Percentiles rank a stretch among this genome's conserved stretches.
Evolutionary conservation across 2,329 filamentous ascomycete genomes (phyloP).

Genomic region (Diplodia mutila): DNA sequence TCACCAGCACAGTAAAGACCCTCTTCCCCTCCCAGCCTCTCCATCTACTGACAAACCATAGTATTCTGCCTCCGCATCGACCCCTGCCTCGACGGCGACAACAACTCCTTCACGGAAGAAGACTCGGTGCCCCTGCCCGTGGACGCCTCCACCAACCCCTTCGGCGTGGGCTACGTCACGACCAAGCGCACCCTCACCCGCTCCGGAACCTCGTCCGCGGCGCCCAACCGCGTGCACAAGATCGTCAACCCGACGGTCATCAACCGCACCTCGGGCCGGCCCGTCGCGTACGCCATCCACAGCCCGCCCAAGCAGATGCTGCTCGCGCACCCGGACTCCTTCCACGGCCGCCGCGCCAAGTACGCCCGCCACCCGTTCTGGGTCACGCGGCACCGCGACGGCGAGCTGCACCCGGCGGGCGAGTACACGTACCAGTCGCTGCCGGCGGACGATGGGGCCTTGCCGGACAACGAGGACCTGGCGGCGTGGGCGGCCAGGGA

Average conservation of each 20-base stretch:
- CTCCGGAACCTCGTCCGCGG: slow-evolving; percentile 28
- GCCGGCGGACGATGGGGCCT: slow-evolving; percentile 26
- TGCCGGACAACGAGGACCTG: slow-evolving; percentile 30
- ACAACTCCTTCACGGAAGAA: slow-evolving; percentile 40
- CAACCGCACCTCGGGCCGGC: slow-evolving; percentile 55
- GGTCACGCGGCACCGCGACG: slow-evolving; percentile 36
- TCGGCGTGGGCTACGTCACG: slow-evolving; percentile 12
- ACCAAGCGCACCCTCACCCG: slow-evolving; percentile 18
- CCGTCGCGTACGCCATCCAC: slow-evolving; percentile 56
- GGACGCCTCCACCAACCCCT: slow-evolving; percentile 2
- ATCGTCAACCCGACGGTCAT: slow-evolving; percentile 52
- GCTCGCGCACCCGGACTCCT: slow-evolving; percentile 33
- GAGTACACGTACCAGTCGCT: slow-evolving; percentile 35
- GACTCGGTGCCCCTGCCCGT: slow-evolving; percentile 33
- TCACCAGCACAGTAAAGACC: slow-evolving; percentile 28
- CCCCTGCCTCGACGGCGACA: slow-evolving; percentile 45
- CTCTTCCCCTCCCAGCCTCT: too few relatives aligned
- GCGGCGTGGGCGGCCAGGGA: slow-evolving; percentile 26
- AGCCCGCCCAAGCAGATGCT: slow-evolving; percentile 39
- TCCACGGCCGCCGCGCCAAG: slow-evolving; percentile 33
- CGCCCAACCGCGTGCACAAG: slow-evolving; percentile 48
- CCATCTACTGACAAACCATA: neutral
- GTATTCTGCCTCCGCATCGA: slow-evolving; percentile 52
- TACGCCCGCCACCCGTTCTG: slow-evolving; percentile 35
- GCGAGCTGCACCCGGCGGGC: slow-evolving; percentile 34